Evolutionary conservation across 1,284 basidiomycete species (phyloP).

Genomic region (Agroathelia rolfsii): DNA sequence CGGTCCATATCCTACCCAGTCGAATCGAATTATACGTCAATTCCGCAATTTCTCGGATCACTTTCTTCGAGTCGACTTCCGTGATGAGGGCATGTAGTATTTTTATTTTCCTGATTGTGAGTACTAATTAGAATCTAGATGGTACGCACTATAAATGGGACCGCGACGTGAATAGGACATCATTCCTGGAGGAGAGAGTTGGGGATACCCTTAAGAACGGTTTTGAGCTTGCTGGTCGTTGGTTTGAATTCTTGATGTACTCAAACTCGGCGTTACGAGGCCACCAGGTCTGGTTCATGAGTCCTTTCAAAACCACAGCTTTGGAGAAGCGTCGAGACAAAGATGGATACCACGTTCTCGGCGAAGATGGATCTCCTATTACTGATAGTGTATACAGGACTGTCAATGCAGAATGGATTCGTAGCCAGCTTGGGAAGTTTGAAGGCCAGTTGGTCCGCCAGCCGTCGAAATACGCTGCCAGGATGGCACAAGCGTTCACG

Average conservation of each 20-base stretch:
- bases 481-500: slow-evolving; percentile 75
- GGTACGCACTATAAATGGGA: slow-evolving; percentile 58
- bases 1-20: slow-evolving; percentile 61
- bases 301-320: slow-evolving; percentile 43
- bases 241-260: slow-evolving; percentile 68
- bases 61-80: slow-evolving; percentile 71
- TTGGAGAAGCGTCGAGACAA: too few species aligned
- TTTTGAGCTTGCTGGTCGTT: slow-evolving; percentile 56
- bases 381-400: too few species aligned
- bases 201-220: slow-evolving; percentile 53
- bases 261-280: slow-evolving; percentile 60
- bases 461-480: slow-evolving; percentile 72
- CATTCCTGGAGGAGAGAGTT: slow-evolving; percentile 50
- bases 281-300: slow-evolving; percentile 72
- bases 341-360: slow-evolving; percentile 24
- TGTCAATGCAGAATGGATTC: slow-evolving; percentile 48
- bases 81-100: too few species aligned
- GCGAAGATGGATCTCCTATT: too few species aligned
- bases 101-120: too few species aligned
- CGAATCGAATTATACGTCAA: slow-evolving; percentile 53
- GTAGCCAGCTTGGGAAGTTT: slow-evolving; percentile 57
- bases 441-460: slow-evolving; percentile 27
- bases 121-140: too few species aligned
- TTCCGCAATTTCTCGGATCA: slow-evolving; percentile 48
- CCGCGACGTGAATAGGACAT: slow-evolving; percentile 46